phyloP scores from a whole-genome alignment of 2,329 filamentous ascomycete genomes.

The Cryoendolithus antarcticus region DNA sequence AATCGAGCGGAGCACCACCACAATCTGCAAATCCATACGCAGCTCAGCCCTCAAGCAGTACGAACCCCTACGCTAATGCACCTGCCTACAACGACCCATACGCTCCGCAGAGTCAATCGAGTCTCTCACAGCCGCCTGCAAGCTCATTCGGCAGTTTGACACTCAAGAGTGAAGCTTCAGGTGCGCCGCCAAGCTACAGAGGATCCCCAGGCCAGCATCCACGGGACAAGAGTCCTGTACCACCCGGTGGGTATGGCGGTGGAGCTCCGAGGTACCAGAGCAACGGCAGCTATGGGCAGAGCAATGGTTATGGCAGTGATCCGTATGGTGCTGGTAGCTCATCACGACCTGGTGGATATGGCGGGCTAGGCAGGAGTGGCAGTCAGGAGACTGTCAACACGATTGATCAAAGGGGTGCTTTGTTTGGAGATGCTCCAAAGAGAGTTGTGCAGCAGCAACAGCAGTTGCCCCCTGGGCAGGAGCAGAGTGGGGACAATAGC shows the following conservation, averaged over 20 bases:
- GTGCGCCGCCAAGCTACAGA: conserved; percentile 20
- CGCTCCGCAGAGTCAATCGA: conserved; percentile 13
- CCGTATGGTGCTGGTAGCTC: conserved; percentile 28
- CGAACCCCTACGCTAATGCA: conserved; percentile 41
- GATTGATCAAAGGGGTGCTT: conserved; percentile 48
- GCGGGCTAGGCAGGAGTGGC: conserved; percentile 39
- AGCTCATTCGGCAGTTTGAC: conserved; percentile 19
- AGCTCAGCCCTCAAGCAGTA: conserved; percentile 25
- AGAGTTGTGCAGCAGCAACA: conserved; percentile 34
- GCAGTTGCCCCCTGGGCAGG: conserved; percentile 20
- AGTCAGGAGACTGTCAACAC: conserved; percentile 38
- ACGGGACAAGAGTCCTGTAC: conserved; percentile 33
- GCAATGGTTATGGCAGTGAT: conserved; percentile 39
- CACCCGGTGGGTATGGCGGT: conserved; percentile 32
- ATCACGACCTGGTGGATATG: conserved; percentile 36
- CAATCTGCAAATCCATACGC: conserved; percentile 41
- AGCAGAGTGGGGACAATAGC: conserved; percentile 14
- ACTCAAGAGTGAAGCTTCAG: conserved; percentile 12
- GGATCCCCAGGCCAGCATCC: conserved; percentile 14
- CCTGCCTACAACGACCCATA: conserved; percentile 16
- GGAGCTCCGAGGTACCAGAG: conserved; percentile 13
- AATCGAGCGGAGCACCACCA: too few species aligned
- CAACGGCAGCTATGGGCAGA: conserved; percentile 25
- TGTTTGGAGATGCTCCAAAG: conserved; percentile 50
- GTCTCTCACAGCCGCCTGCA: conserved; percentile 17